phyloP scores from a whole-genome alignment of 257 asterid genomes.

The Solanum lycopersicoides region DNA sequence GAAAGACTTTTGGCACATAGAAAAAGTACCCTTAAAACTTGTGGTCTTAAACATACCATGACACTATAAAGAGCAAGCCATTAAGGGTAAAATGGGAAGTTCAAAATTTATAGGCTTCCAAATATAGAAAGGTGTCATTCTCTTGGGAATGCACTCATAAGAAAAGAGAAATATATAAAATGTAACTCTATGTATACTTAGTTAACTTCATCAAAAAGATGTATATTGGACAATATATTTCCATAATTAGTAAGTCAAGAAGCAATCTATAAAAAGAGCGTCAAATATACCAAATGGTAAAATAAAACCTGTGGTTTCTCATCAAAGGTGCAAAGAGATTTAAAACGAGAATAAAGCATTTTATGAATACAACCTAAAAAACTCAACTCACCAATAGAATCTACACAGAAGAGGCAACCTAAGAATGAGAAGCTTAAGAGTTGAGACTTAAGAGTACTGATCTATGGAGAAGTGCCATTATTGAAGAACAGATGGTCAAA shows the following conservation, averaged over 20 bases:
- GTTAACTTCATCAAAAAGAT: background rate
- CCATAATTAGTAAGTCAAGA: background rate
- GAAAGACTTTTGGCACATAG: background rate
- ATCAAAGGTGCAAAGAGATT: background rate
- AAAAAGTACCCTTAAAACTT: background rate
- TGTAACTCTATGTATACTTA: background rate
- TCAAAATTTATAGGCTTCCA: background rate
- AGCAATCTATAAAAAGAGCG: background rate
- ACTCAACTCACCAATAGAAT: background rate
- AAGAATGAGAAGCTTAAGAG: background rate
- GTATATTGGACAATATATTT: background rate
- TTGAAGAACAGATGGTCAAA: background rate
- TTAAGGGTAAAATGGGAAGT: background rate
- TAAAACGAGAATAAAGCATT: background rate
- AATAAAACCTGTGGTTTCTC: background rate
- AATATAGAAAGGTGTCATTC: background rate
- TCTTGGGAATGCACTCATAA: background rate
- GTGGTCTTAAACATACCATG: background rate
- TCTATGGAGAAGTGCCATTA: background rate
- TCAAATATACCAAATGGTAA: background rate
- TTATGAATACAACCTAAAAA: background rate
- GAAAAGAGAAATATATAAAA: background rate
- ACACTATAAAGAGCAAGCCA: background rate
- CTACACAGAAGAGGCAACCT: background rate
- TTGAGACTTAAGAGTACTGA: background rate